phyloP scores from a whole-genome alignment of 78 protist genomes.

The Chrysochromulina tobinii region DNA sequence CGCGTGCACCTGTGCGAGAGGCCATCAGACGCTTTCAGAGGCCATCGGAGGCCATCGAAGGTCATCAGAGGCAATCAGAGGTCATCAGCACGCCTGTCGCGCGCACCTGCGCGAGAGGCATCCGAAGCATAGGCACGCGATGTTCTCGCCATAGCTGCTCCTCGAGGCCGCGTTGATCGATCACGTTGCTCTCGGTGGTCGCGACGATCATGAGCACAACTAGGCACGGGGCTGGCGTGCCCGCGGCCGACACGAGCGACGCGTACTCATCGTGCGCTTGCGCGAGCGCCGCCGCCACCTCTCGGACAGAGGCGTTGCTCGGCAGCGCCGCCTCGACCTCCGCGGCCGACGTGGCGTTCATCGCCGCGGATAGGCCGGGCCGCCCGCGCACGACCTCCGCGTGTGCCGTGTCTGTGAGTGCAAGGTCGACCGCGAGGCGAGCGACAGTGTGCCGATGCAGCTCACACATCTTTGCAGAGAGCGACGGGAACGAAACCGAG shows the following conservation, averaged over 20 bases:
- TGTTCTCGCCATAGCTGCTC: conserved; percentile 8
- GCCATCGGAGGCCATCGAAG: no score
- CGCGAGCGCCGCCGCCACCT: conserved; percentile 55
- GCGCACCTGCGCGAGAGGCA: no score
- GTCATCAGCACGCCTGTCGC: no score
- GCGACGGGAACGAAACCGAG: conserved; percentile 73
- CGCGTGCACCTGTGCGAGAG: background rate
- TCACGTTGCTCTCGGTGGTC: conserved; percentile 70
- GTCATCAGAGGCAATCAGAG: no score
- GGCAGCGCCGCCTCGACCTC: conserved; percentile 22
- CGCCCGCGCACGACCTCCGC: no score
- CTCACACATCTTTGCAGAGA: conserved; percentile 42
- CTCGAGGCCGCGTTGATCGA: conserved; percentile 76
- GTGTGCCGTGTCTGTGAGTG: no score
- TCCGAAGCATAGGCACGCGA: background rate
- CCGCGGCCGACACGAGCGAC: background rate
- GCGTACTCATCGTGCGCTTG: conserved; percentile 27
- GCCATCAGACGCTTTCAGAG: no score
- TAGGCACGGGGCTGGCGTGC: background rate
- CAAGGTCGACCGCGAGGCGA: no score
- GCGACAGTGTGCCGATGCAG: conserved; percentile 65
- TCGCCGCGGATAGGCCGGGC: no score
- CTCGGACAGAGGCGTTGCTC: conserved; percentile 36
- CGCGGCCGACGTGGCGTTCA: background rate
- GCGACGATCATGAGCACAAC: conserved; percentile 65